phyloP scores from a whole-genome alignment of 2,329 filamentous ascomycete genomes.

The Grosmannia penicillata region DNA sequence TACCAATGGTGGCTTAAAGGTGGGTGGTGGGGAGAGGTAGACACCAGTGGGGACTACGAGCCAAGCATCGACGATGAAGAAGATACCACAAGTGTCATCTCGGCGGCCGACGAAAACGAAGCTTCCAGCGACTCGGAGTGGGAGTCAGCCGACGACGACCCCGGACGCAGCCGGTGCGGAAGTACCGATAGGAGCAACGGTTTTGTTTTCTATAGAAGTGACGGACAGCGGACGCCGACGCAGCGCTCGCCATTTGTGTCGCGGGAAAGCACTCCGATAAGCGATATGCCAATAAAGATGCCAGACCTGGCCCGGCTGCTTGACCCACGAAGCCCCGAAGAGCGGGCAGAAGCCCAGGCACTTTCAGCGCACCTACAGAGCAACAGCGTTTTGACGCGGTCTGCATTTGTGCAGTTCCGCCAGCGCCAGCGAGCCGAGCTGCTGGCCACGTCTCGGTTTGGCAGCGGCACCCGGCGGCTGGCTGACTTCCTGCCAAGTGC shows the following conservation, averaged over 20 bases:
- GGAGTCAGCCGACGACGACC: conserved; percentile 27
- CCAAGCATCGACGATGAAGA: conserved; percentile 43
- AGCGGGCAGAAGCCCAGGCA: conserved; percentile 66
- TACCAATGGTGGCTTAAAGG: conserved; percentile 77
- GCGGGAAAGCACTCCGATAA: conserved; percentile 40
- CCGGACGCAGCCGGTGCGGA: no score
- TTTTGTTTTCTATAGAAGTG: conserved; percentile 28
- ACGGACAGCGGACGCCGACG: conserved; percentile 50
- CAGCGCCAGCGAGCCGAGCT: conserved; percentile 58
- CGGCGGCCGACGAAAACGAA: conserved; percentile 29
- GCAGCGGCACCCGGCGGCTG: conserved; percentile 12
- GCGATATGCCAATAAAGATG: conserved; percentile 50
- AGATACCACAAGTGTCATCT: conserved; percentile 69
- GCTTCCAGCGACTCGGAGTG: conserved; percentile 15
- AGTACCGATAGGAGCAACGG: no score
- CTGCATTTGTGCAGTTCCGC: conserved; percentile 54
- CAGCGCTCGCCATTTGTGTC: conserved; percentile 13
- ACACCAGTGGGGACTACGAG: conserved; percentile 66
- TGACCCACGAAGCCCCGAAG: conserved; percentile 62
- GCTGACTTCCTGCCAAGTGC: conserved; percentile 16
- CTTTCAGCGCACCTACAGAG: conserved; percentile 67
- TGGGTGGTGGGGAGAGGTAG: conserved; percentile 72
- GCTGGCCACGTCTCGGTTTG: conserved; percentile 23
- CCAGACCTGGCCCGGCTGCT: conserved; percentile 64
- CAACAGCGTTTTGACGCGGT: conserved; percentile 64